Conservation (phyloP, 2,329 filamentous ascomycete species). For the Pezicula rhizophila region DNA sequence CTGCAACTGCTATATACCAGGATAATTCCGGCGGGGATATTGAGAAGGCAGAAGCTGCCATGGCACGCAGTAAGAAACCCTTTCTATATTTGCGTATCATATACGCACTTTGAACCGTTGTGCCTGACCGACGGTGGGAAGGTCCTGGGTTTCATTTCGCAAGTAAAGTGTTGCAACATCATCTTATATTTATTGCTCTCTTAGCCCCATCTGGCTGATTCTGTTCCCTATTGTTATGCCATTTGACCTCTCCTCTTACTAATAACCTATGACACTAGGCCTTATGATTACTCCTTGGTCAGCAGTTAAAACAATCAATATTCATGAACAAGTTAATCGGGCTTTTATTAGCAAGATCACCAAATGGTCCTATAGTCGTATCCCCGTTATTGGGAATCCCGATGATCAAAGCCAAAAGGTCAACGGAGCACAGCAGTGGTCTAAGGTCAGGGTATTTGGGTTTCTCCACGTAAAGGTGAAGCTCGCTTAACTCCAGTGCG, state of each 20-base stretch:
- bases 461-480: slow-evolving; percentile 22
- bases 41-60: slow-evolving; percentile 14
- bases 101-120: no score
- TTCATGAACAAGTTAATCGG: slow-evolving; percentile 18
- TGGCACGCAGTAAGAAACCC: slow-evolving; percentile 1
- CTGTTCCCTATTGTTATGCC: no score
- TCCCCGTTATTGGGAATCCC: slow-evolving; percentile 19
- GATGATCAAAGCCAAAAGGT: background rate
- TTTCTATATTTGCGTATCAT: no score
- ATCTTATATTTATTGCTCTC: no score
- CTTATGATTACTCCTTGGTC: slow-evolving; percentile 17
- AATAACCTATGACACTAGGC: no score
- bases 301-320: slow-evolving; percentile 17
- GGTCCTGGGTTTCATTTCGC: no score
- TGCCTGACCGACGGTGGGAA: no score
- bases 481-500: background rate
- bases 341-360: slow-evolving; percentile 20
- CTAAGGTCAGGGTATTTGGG: slow-evolving; percentile 15
- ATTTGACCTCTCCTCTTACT: no score
- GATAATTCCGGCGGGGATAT: slow-evolving; percentile 10
- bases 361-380: slow-evolving; percentile 22
- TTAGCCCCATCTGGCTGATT: no score
- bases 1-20: background rate
- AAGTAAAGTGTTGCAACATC: no score
- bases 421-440: slow-evolving; percentile 2